Conservation (phyloP, 331 rosid species). For the Telfairia occidentalis region DNA sequence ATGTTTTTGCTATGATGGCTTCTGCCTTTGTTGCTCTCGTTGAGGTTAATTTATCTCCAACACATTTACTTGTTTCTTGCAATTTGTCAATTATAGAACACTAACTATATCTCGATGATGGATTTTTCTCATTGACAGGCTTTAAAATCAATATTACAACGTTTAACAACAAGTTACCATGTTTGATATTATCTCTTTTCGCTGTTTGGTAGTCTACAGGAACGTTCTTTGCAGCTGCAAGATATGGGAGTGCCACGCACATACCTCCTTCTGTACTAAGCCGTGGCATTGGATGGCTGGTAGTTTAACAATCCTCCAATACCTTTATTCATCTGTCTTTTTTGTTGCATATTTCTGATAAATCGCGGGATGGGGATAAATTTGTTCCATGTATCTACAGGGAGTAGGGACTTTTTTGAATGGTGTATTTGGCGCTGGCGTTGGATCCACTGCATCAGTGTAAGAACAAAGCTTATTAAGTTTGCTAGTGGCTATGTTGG, state of each 20-base stretch:
- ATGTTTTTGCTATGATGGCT: constrained; percentile 58
- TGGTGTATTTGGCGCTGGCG: constrained; percentile 66
- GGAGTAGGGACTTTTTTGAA: constrained; percentile 60
- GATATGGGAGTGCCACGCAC: constrained; percentile 82
- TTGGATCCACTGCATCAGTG: constrained; percentile 84
- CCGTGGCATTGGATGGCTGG: constrained; percentile 95
- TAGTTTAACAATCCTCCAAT: constrained; percentile 17
- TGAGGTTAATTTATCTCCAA: constrained; percentile 37
- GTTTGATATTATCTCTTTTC: neutral
- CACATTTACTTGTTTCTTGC: neutral
- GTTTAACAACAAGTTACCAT: neutral
- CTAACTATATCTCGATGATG: neutral
- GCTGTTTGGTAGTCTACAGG: constrained; percentile 65
- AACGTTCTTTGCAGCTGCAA: constrained; percentile 65
- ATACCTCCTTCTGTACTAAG: constrained; percentile 68
- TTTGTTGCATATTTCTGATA: neutral
- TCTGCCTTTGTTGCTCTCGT: constrained; percentile 66
- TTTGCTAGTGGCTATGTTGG: neutral
- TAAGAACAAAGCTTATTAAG: constrained; percentile 20
- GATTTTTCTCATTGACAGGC: neutral
- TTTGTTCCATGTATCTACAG: constrained; percentile 21
- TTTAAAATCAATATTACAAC: neutral
- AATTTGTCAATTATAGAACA: neutral
- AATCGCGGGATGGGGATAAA: neutral
- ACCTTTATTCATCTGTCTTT: neutral